Base-by-base conservation (phyloP, 768 basidiomycete species). In the Xerocomus potaroensis region DNA sequence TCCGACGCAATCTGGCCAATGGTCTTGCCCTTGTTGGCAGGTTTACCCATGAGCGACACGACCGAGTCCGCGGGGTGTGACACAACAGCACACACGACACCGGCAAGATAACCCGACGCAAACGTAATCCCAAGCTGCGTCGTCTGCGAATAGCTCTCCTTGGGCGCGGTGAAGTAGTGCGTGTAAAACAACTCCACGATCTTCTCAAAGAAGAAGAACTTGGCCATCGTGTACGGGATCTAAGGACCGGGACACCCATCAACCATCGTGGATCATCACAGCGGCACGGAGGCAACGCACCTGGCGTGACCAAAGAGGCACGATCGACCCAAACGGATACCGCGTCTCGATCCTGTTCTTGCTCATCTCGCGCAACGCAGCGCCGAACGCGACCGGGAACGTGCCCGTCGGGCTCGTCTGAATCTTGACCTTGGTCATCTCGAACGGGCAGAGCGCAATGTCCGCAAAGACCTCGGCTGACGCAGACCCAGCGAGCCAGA, bases 381-480 rank as follows among this genome's bases (percentile, higher is more conserved):
- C 74, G 47, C 79, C 81, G 61, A 89, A 89, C 49, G 78, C 69
- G 41, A 74, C 78, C 56, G 88, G 88, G 83, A 91, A 90, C 45
- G 85, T 83, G 43, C 88, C 88, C 31, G 53, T 72, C 43, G 77
- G 70, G 57, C 81, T 83, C 27, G 88, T 91, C 70, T 91, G 88
- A 56, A 91, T 89, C 72, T 87, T 90, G 75, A 91, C 87, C 69
- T 91, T 91, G 65, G 84, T 83, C 88, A 91, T 90, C 70, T 95
- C 93, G 29, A 94, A 72, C 32, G 93, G 92, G 76, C 94, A 96
- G 43, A 97, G 86, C 43, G 93, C 94, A 62, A 96, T 81, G 60
- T 96, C 93, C 60, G 93, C 93, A 69, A 97, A 91, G 69, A 95
- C 83, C 65, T 97, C 93, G 26, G 93, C 93, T 41, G 90, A 91